phyloP scores from a whole-genome alignment of 2,329 filamentous ascomycete species.

The Ophiostoma quercus region DNA sequence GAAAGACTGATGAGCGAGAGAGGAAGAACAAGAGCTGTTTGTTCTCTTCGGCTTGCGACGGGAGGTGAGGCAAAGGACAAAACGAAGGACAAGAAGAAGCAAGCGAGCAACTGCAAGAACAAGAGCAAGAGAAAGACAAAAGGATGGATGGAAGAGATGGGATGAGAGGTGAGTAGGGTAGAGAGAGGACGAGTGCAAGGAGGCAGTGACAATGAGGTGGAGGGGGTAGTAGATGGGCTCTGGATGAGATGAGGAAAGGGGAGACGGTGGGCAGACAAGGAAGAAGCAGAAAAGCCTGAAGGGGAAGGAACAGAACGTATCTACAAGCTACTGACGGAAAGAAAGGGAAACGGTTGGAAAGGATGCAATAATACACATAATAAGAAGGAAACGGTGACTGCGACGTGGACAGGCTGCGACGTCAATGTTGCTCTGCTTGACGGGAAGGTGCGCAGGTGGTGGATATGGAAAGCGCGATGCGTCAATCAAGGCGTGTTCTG shows the following conservation, averaged over 20 bases:
- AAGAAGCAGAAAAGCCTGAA: not conserved
- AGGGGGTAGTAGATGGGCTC: not conserved
- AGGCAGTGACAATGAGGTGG: not conserved
- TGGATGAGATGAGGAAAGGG: conserved; percentile 15
- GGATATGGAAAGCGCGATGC: conserved; percentile 6
- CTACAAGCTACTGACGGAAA: not conserved
- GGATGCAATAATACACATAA: not conserved
- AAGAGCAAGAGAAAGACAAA: conserved; percentile 10
- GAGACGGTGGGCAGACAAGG: conserved; percentile 9
- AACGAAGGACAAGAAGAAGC: conserved; percentile 13
- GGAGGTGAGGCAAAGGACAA: not conserved
- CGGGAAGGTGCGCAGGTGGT: conserved; percentile 5
- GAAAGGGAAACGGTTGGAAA: not conserved
- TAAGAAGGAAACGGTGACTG: not conserved
- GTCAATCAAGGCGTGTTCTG: not conserved
- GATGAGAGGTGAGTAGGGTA: not conserved
- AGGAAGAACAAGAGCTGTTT: not conserved
- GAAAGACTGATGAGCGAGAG: not conserved
- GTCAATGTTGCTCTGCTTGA: not conserved
- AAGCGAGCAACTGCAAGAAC: not conserved
- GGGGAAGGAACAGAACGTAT: not conserved
- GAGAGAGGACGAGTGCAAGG: not conserved
- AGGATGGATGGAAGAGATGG: conserved; percentile 3
- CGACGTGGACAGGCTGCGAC: not conserved
- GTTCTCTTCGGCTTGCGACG: not conserved